Conservation (phyloP, 1,284 basidiomycete species). For the Cutaneotrichosporon dermatis region DNA sequence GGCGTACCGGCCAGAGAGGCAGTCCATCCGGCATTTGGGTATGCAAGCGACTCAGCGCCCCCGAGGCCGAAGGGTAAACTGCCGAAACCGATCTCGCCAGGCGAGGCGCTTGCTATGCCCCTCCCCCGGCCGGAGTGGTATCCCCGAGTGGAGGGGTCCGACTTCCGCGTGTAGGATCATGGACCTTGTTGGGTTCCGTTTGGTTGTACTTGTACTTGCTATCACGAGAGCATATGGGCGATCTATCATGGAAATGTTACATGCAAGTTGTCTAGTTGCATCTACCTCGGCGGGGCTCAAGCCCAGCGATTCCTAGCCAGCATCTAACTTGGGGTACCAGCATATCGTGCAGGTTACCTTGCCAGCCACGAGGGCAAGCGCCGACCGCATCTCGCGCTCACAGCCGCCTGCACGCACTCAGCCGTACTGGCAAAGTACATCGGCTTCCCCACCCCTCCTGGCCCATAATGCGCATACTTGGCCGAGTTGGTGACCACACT, state of each 20-base stretch:
- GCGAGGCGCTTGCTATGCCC: not conserved
- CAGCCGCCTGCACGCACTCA: conserved; percentile 8
- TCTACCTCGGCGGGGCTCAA: too few relatives aligned
- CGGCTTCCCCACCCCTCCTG: conserved; percentile 2
- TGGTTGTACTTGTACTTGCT: too few relatives aligned
- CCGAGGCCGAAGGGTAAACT: not conserved
- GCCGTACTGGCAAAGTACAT: conserved; percentile 8
- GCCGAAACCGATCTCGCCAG: not conserved
- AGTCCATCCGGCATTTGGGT: not conserved
- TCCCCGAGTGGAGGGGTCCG: not conserved
- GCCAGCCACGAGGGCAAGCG: not conserved
- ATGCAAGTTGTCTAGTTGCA: too few relatives aligned
- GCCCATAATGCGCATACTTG: conserved; percentile 18
- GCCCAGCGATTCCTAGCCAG: too few relatives aligned
- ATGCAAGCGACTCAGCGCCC: not conserved
- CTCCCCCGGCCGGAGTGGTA: not conserved
- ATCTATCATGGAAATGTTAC: too few relatives aligned
- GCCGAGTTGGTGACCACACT: conserved; percentile 11
- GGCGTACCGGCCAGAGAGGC: too few relatives aligned
- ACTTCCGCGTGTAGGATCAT: too few relatives aligned
- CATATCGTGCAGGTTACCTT: too few relatives aligned
- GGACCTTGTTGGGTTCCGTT: too few relatives aligned
- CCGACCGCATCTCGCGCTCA: not conserved
- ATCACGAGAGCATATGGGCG: too few relatives aligned
- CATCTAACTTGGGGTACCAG: too few relatives aligned